Evolutionary conservation across 2,329 filamentous ascomycete species (phyloP).

Genomic region (Fusarium piperis): DNA sequence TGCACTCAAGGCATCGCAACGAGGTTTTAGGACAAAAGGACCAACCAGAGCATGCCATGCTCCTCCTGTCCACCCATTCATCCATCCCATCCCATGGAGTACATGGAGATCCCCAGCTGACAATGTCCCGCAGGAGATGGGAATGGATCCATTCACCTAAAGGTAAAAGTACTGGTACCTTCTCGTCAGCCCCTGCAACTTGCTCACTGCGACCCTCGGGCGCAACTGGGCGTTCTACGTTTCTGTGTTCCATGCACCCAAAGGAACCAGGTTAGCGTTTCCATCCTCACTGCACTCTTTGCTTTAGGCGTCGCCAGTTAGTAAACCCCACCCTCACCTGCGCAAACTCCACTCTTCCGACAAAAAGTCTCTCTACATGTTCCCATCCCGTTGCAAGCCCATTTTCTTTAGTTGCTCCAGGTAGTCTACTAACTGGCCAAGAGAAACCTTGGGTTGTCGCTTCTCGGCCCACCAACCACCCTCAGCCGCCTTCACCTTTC

Average conservation of each 20-base stretch:
- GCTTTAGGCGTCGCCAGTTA: neutral
- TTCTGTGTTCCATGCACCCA: neutral
- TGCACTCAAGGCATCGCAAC: neutral
- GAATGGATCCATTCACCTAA: neutral
- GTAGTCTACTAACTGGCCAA: neutral
- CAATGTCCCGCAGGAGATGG: constrained; percentile 33
- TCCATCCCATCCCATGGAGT: constrained; percentile 1
- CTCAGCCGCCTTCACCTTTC: constrained; percentile 15
- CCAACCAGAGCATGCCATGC: constrained; percentile 20
- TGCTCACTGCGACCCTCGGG: neutral
- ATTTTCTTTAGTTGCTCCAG: neutral
- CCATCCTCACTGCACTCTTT: neutral
- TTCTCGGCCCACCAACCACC: constrained; percentile 38
- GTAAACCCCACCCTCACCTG: constrained; percentile 25
- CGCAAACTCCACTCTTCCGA: constrained; percentile 24
- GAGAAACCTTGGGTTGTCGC: neutral
- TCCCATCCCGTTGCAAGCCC: constrained; percentile 3
- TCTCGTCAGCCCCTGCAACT: neutral
- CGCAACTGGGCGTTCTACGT: neutral
- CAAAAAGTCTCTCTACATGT: constrained; percentile 36
- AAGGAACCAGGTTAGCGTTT: neutral
- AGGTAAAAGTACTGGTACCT: constrained; percentile 25
- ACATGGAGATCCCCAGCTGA: constrained; percentile 22
- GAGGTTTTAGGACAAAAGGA: neutral
- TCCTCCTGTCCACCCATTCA: constrained; percentile 2